A percentile compares a stretch with the other conserved stretches of the same genome.
phyloP scores from a whole-genome alignment of 2,329 filamentous ascomycete genomes.

The Ophiobolus disseminans region DNA sequence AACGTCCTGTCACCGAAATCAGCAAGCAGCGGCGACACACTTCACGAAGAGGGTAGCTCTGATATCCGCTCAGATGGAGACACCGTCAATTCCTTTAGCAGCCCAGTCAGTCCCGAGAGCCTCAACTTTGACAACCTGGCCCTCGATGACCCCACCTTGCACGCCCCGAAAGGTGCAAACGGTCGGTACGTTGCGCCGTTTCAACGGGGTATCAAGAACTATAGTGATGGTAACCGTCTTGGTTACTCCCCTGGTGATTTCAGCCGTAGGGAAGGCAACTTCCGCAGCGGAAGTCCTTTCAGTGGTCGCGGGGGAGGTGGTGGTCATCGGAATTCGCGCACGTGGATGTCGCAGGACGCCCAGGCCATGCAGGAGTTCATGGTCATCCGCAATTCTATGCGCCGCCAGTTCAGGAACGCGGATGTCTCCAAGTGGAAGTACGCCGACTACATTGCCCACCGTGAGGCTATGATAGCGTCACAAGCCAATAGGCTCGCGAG shows the following conservation, averaged over 20 bases:
- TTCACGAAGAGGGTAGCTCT: constrained; percentile 17
- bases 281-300: constrained; percentile 4
- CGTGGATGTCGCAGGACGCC: constrained; percentile 36
- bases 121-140: constrained; percentile 19
- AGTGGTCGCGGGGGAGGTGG: constrained; percentile 7
- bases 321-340: constrained; percentile 24
- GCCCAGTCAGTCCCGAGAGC: constrained; percentile 16
- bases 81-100: constrained; percentile 6
- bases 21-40: constrained; percentile 19
- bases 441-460: constrained; percentile 41
- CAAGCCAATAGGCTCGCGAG: constrained; percentile 20
- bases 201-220: constrained; percentile 8
- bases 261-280: neutral
- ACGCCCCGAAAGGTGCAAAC: neutral
- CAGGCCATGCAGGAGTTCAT: constrained; percentile 37
- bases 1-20: constrained; percentile 8
- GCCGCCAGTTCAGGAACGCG: constrained; percentile 42
- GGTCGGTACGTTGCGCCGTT: constrained; percentile 12
- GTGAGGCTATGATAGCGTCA: constrained; percentile 31
- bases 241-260: constrained; percentile 1
- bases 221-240: neutral
- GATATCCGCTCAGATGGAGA: constrained; percentile 9
- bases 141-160: constrained; percentile 7
- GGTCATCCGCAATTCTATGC: constrained; percentile 44
- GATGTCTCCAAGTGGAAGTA: constrained; percentile 44